phyloP scores from a whole-genome alignment of 2,329 filamentous ascomycete genomes.

The Mollisiaceae sp. region DNA sequence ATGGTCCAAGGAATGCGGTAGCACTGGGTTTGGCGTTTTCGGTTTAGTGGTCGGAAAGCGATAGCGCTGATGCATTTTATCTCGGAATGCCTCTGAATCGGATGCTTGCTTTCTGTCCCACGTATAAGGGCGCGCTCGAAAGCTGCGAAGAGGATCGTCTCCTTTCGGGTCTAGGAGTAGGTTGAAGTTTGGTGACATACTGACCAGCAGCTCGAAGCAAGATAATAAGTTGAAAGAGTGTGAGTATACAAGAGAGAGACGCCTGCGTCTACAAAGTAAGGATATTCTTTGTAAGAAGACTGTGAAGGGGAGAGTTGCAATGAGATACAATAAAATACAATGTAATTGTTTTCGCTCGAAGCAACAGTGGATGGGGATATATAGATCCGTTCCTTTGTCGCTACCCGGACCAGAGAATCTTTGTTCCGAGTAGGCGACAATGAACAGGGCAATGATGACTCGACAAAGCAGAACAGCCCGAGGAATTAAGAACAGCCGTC shows the following conservation, averaged over 20 bases:
- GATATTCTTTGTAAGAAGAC: neutral
- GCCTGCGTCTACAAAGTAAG: constrained; percentile 5
- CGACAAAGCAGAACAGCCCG: neutral
- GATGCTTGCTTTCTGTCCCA: neutral
- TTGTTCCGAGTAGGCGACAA: neutral
- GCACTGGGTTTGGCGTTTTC: neutral
- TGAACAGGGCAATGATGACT: neutral
- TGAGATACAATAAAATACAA: constrained; percentile 1
- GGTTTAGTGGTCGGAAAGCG: neutral
- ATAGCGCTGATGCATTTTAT: neutral
- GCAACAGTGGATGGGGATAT: neutral
- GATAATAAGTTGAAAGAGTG: neutral
- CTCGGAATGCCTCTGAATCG: neutral
- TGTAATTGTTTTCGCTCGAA: constrained; percentile 1
- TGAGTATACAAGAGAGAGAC: neutral
- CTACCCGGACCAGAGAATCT: neutral
- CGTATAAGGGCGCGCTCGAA: neutral
- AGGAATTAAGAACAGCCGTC: neutral
- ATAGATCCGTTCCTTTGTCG: neutral
- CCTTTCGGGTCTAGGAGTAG: neutral
- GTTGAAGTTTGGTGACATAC: neutral
- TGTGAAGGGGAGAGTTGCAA: neutral
- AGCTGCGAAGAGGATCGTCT: neutral
- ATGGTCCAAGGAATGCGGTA: neutral
- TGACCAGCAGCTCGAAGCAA: constrained; percentile 5